Base-by-base conservation (phyloP, 1,284 basidiomycete genomes). In the Trametes versicolor region DNA sequence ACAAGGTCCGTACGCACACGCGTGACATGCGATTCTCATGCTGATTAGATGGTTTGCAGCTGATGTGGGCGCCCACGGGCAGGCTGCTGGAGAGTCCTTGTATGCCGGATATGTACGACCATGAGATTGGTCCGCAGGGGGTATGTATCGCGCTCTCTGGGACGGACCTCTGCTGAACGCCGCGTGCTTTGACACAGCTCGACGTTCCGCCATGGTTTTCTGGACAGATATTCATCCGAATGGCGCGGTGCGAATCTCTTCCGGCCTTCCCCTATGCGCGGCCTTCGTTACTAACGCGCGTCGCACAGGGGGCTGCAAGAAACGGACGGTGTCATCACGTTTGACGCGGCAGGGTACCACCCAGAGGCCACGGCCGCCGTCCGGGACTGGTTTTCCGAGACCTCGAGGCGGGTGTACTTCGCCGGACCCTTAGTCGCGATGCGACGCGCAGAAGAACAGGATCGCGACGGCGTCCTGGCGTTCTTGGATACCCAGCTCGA, bases 41-140 rank as follows among this genome's bases (percentile, higher is more conserved):
- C 17, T 39, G 6, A 49, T 13, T n/a, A 2, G 19, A 7, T 10
- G 2, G 47, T 43, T 19, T 23, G 19, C 25, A 63, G 62, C 25
- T 64, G 2, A 9, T 59, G 2, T 59, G 63, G n/a, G 25, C 49
- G 21, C 21, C 45, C 3, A 39, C 34, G 2, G 68, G 63, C 1
- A 34, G 23, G 2, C 25, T 73, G 0, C 12, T 71, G 0, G 34
- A 45, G 0, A 53, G 68, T 43, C 66, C 69, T 0, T 66, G 68
- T 2, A 23, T 73, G 17, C 70, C 72, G 6, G 58, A 66, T 1
- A 70, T 72, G 63, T 71, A 71, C 58, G 68, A 73, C 48, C 50
- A 68, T 27, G 72, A 73, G 37, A 29, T 45, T 15, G 34, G 64
- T 17, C 69, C 72, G 6, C 71, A 73, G 51, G 57, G 43, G 4